phyloP scores from a whole-genome alignment of 306 rosid species.

The Sphenostylis stenocarpa region DNA sequence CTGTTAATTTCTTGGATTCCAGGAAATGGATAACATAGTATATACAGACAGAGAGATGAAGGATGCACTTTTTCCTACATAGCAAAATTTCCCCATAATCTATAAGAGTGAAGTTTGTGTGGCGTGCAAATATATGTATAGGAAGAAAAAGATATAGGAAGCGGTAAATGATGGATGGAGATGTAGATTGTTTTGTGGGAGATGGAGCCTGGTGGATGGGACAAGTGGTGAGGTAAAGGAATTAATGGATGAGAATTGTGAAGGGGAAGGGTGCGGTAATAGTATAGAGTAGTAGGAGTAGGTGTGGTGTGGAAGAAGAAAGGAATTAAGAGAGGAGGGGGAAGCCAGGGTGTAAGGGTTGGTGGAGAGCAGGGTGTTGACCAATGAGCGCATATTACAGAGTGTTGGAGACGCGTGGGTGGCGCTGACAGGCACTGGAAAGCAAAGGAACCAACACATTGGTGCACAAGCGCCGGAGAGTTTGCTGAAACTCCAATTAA shows the following conservation, averaged over 20 bases:
- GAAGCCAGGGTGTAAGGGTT: no score
- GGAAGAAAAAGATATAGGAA: not conserved
- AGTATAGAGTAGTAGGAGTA: no score
- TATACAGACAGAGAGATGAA: not conserved
- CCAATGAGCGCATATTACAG: constrained; percentile 13
- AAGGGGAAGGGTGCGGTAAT: not conserved
- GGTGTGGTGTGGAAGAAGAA: not conserved
- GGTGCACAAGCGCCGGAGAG: constrained; percentile 10
- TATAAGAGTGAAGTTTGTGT: no score
- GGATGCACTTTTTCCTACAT: not conserved
- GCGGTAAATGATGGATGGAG: not conserved
- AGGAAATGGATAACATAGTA: not conserved
- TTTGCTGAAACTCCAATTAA: not conserved
- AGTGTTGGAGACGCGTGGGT: constrained; percentile 34
- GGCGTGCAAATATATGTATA: no score
- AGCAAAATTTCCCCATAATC: not conserved
- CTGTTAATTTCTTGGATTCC: not conserved
- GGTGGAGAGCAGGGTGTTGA: not conserved
- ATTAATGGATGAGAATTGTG: not conserved
- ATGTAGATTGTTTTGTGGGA: not conserved
- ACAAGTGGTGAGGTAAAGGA: not conserved
- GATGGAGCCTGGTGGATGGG: not conserved
- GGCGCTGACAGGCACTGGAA: constrained; percentile 49
- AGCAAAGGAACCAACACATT: not conserved
- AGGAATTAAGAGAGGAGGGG: not conserved